Conservation (phyloP, 768 basidiomycete species). For the Lentinula boryana region DNA sequence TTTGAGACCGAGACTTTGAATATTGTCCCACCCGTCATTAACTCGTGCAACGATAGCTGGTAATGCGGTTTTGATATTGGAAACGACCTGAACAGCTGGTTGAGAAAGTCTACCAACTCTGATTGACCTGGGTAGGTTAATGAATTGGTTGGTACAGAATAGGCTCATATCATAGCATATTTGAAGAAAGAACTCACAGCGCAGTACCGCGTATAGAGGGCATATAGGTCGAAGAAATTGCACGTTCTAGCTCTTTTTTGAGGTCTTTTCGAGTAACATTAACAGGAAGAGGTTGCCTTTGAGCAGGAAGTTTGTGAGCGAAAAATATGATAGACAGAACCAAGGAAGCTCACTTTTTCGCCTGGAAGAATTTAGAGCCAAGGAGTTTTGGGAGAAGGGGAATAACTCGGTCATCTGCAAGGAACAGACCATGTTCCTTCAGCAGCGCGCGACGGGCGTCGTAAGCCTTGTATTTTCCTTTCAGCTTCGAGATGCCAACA, state of each 20-base stretch:
- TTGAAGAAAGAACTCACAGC: constrained; percentile 51
- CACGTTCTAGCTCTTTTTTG: constrained; percentile 87
- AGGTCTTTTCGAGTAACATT: constrained; percentile 82
- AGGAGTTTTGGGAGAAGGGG: constrained; percentile 83
- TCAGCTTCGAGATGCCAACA: constrained; percentile 86
- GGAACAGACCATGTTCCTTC: constrained; percentile 87
- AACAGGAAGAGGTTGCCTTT: constrained; percentile 94
- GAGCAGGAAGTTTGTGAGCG: constrained; percentile 8
- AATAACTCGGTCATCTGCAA: constrained; percentile 88
- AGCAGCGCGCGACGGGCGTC: constrained; percentile 79
- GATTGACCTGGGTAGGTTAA: constrained; percentile 53
- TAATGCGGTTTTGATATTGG: constrained; percentile 73
- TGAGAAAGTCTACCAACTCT: constrained; percentile 78
- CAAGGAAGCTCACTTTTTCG: constrained; percentile 74
- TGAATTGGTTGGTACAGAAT: not conserved
- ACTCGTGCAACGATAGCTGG: constrained; percentile 69
- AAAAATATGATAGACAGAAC: not conserved
- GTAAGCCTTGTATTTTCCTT: constrained; percentile 86
- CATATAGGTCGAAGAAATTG: constrained; percentile 93
- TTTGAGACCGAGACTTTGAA: constrained; percentile 87
- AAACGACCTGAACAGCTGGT: constrained; percentile 63
- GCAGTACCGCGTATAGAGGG: constrained; percentile 92
- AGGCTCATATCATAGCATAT: not conserved
- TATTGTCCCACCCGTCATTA: constrained; percentile 83
- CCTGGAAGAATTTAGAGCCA: constrained; percentile 87